Percentiles rank a stretch among this genome's conserved stretches.
phyloP scores from a whole-genome alignment of 768 basidiomycete species.

The Tricholoma sp. region DNA sequence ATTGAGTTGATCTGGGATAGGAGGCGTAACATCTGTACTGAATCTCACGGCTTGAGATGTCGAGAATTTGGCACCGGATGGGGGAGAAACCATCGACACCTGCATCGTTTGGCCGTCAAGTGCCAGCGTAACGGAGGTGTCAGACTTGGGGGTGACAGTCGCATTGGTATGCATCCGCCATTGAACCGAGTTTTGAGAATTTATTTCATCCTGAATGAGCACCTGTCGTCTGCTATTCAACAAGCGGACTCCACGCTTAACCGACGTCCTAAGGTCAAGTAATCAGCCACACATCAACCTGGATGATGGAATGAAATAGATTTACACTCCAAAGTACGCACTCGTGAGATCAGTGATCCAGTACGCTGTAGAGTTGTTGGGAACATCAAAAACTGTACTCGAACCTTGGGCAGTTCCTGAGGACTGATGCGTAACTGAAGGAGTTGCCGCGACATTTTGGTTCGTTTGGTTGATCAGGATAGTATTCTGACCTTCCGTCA shows the following conservation, averaged over 20 bases:
- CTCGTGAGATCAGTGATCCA: slow-evolving; percentile 73
- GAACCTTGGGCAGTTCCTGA: slow-evolving; percentile 71
- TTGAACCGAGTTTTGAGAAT: slow-evolving; percentile 48
- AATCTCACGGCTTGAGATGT: slow-evolving; percentile 52
- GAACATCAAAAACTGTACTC: slow-evolving; percentile 68
- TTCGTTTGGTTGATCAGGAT: slow-evolving; percentile 70
- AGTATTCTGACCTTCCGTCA: slow-evolving; percentile 97
- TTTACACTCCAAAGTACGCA: slow-evolving; percentile 74
- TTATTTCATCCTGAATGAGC: slow-evolving; percentile 90
- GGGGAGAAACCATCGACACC: slow-evolving; percentile 64
- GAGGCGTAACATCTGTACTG: slow-evolving; percentile 54
- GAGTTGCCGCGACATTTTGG: slow-evolving; percentile 71
- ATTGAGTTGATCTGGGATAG: slow-evolving; percentile 67
- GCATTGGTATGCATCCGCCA: slow-evolving; percentile 99
- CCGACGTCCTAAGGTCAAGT: slow-evolving; percentile 45
- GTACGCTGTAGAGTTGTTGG: slow-evolving; percentile 70
- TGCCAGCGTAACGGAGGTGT: slow-evolving; percentile 65
- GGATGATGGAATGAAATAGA: slow-evolving; percentile 7
- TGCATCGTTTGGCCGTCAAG: slow-evolving; percentile 65
- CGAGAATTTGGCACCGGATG: slow-evolving; percentile 60
- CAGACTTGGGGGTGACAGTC: slow-evolving; percentile 44
- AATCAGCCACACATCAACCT: neutral
- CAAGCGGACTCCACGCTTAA: slow-evolving; percentile 79
- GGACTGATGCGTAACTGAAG: slow-evolving; percentile 48
- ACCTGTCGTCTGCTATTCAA: slow-evolving; percentile 85